Percentiles rank a stretch among this genome's conserved stretches.
Conservation (phyloP, 2,329 filamentous ascomycete species). For the Cercospora berteroae region DNA sequence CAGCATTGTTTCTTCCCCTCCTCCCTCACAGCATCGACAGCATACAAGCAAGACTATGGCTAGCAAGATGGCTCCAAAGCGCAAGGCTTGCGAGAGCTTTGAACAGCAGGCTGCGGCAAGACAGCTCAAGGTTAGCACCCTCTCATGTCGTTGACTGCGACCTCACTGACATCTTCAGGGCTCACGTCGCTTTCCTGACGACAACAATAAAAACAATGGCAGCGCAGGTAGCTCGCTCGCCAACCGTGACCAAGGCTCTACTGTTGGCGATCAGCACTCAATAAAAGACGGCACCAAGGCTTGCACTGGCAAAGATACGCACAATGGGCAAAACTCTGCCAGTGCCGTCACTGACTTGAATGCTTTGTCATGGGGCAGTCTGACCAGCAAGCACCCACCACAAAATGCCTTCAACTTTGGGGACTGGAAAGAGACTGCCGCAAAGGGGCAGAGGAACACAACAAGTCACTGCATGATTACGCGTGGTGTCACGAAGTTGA, state of each 20-base stretch:
- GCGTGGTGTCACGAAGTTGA: slow-evolving; percentile 8
- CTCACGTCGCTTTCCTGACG: background rate
- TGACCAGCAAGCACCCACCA: background rate
- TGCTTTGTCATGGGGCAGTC: too few species aligned
- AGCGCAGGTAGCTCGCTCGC: background rate
- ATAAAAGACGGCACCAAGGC: too few species aligned
- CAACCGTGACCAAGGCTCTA: too few species aligned
- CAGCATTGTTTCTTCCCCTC: background rate
- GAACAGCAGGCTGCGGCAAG: background rate
- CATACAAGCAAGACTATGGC: background rate
- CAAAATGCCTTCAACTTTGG: background rate
- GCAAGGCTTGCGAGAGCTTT: background rate
- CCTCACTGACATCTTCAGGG: background rate
- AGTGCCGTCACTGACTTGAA: too few species aligned
- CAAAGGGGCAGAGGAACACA: background rate
- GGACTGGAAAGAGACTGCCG: background rate
- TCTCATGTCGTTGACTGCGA: background rate
- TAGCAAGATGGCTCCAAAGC: background rate
- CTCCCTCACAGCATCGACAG: background rate
- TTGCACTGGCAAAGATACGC: too few species aligned
- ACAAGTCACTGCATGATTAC: background rate
- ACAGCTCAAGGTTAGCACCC: background rate
- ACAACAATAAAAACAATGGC: background rate
- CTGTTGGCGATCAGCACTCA: too few species aligned
- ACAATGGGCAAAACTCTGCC: too few species aligned